Base-by-base conservation (phyloP, 352 stramenopile species). In the Phytophthora constricta region DNA sequence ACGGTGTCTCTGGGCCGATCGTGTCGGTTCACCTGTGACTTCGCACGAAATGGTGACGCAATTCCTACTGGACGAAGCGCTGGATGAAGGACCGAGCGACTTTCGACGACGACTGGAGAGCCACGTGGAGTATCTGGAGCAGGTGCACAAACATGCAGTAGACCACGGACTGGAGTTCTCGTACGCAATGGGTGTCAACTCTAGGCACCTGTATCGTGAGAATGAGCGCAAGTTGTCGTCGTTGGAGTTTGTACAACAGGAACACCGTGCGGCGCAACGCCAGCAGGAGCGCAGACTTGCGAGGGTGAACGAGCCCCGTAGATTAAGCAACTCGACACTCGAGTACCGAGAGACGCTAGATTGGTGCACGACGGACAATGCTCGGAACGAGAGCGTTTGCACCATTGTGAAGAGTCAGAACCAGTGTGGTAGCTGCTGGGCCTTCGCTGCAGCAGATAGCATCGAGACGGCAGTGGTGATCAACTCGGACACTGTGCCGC, bases 341-440 rank as follows among this genome's bases (percentile, higher is more conserved):
- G 23, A 37, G 76, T 65, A 69, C 10, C 81, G 68, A 16, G 25
- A 68, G 43, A 73, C 80, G 45, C 54, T 95, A 28, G 74, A 95
- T 54, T 95, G 87, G 87, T 95, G 87, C 64, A 81, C 83, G 25
- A 79, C 59, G 13, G 74, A 95, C 66, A 95, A 93, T 59, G 62
- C 82, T 16, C 57, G 72, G 43, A 76, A 82, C 39, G 67, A 72
- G 33, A 93, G 82, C 58, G 81, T 93, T 50, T 95, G 87, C 43
- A 89, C 84, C 2, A 65, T 67, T 11, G 69, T 95, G 47, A 93
- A 93, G 77, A 93, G 81, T 62, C 85, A 95, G 57, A 85, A 92
- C 57, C 79, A 84, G 53, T 95, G 87, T 54, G 87, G 87, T 14
- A 92, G 82, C 53, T 95, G 87, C 58, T 95, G 87, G 85, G 84